phyloP scores from a whole-genome alignment of 2,329 filamentous ascomycete species.

The Botrytis squamosa region DNA sequence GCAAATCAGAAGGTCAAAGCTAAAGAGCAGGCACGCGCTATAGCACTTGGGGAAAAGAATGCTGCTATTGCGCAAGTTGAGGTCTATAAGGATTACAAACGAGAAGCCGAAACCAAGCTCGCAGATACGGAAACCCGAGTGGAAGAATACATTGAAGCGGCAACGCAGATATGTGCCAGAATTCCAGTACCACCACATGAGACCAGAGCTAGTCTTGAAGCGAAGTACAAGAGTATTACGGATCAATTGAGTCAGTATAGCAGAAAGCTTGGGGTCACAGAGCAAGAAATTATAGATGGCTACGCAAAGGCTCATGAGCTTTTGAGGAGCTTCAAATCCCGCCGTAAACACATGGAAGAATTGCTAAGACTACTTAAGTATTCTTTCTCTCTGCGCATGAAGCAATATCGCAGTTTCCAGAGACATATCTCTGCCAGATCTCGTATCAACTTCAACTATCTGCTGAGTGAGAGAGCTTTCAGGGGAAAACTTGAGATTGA shows the following conservation, averaged over 20 bases:
- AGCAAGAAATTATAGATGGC: constrained; percentile 59
- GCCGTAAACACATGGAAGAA: constrained; percentile 47
- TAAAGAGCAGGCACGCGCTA: constrained; percentile 49
- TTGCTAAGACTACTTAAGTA: constrained; percentile 49
- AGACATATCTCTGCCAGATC: constrained; percentile 82
- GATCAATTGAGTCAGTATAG: constrained; percentile 59
- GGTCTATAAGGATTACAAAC: constrained; percentile 48
- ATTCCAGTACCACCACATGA: constrained; percentile 64
- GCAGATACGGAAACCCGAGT: constrained; percentile 51
- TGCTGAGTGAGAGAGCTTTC: constrained; percentile 87
- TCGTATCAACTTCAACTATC: constrained; percentile 80
- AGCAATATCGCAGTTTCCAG: constrained; percentile 79
- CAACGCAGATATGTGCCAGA: constrained; percentile 53
- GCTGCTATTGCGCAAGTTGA: constrained; percentile 52
- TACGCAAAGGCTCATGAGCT: constrained; percentile 44
- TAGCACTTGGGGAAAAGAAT: constrained; percentile 63
- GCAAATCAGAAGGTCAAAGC: constrained; percentile 53
- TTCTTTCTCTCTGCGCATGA: constrained; percentile 67
- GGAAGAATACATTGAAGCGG: constrained; percentile 54
- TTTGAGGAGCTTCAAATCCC: constrained; percentile 45
- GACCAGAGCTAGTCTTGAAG: constrained; percentile 55
- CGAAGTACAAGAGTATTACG: constrained; percentile 54
- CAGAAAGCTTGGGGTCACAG: constrained; percentile 58
- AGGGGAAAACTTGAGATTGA: constrained; percentile 78
- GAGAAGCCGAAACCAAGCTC: constrained; percentile 47